Conservation (phyloP, 257 asterid genomes). For the Solanum habrochaites region DNA sequence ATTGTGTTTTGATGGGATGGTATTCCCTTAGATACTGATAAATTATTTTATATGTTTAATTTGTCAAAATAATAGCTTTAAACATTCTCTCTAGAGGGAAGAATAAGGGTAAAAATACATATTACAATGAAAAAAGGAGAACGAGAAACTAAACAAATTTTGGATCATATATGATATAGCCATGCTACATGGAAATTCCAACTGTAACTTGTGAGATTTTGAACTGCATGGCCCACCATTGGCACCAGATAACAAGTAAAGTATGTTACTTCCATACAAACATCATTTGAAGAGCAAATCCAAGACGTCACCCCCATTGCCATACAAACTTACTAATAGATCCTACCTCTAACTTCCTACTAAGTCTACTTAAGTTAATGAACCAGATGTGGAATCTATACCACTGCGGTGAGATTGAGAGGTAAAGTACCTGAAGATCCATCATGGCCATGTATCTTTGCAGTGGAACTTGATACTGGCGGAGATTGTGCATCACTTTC, state of each 20-base stretch:
- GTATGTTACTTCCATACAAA: not conserved
- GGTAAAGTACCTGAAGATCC: slow-evolving; percentile 77
- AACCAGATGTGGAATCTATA: not conserved
- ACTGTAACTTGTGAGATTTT: not conserved
- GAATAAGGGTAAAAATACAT: not conserved
- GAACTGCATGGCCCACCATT: not conserved
- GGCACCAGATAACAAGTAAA: not conserved
- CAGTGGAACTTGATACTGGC: slow-evolving; percentile 65
- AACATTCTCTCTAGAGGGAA: not conserved
- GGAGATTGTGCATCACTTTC: slow-evolving; percentile 60
- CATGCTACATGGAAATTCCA: not conserved
- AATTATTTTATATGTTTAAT: not conserved
- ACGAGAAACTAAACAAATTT: not conserved
- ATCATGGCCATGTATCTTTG: slow-evolving; percentile 91
- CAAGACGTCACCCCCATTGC: not conserved
- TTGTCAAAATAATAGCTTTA: not conserved
- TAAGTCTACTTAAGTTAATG: not conserved
- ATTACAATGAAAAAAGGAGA: not conserved
- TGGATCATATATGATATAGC: not conserved
- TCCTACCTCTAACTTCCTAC: not conserved
- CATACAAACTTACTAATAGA: not conserved
- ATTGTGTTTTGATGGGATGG: not conserved
- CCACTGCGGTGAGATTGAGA: not conserved
- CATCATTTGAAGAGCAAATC: not conserved
- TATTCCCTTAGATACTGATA: not conserved